Evolutionary conservation across 2,329 filamentous ascomycete species (phyloP).

Genomic region (Periconia sp.): DNA sequence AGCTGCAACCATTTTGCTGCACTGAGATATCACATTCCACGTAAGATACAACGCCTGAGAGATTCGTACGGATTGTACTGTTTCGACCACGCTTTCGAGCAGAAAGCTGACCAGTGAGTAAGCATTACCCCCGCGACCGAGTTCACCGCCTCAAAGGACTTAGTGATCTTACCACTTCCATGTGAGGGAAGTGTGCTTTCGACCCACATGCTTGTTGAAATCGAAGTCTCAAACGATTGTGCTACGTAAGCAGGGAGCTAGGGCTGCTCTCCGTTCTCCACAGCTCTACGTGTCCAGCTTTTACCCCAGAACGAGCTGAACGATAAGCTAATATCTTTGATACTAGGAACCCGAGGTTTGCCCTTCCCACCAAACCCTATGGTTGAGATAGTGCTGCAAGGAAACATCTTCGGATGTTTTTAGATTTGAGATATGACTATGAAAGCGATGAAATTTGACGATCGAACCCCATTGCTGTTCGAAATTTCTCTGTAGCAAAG

Average conservation of each 20-base stretch:
- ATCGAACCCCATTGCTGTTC: neutral
- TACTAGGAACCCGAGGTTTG: neutral
- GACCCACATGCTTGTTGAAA: neutral
- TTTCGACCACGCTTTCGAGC: neutral
- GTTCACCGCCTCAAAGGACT: neutral
- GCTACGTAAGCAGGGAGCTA: neutral
- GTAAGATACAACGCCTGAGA: neutral
- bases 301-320: neutral
- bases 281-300: neutral
- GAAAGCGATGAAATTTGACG: neutral
- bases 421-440: neutral
- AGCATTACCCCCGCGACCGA: neutral
- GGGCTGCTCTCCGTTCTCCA: neutral
- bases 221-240: neutral
- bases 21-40: too few species aligned
- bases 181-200: neutral
- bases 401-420: too few species aligned
- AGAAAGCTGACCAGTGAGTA: neutral
- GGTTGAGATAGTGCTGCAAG: too few species aligned
- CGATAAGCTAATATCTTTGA: neutral
- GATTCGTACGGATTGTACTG: neutral
- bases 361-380: too few species aligned
- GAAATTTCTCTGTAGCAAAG: slow-evolving; percentile 5
- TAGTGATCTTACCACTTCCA: neutral
- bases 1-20: too few species aligned